Conservation (phyloP, 495 filamentous ascomycete genomes). For the Hypoxylon trugodes region DNA sequence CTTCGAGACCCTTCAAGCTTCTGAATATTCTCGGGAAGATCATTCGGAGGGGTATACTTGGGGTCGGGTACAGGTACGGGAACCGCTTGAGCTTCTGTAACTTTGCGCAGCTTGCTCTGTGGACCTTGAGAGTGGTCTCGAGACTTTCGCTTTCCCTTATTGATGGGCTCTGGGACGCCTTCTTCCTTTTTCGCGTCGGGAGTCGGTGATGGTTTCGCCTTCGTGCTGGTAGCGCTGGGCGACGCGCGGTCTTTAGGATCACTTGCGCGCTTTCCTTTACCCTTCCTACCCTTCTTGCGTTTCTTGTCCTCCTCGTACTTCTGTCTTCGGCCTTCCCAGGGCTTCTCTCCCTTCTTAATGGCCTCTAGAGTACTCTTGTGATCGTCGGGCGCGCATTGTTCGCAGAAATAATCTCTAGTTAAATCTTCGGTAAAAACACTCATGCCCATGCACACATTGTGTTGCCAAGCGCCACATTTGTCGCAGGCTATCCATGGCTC, state of each 20-base stretch:
- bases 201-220: conserved; percentile 52
- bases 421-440: conserved; percentile 76
- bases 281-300: conserved; percentile 59
- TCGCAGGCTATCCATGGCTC: conserved; percentile 94
- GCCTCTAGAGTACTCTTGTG: conserved; percentile 79
- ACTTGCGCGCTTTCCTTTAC: conserved; percentile 57
- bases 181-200: conserved; percentile 54
- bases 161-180: conserved; percentile 40
- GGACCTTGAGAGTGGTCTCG: conserved; percentile 47
- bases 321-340: conserved; percentile 77
- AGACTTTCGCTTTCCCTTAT: conserved; percentile 50
- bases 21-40: conserved; percentile 49
- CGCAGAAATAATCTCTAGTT: conserved; percentile 85
- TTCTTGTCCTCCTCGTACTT: conserved; percentile 62
- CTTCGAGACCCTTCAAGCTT: conserved; percentile 55
- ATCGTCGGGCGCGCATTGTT: conserved; percentile 83
- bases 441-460: conserved; percentile 93
- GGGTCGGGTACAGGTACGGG: conserved; percentile 45
- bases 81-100: conserved; percentile 53
- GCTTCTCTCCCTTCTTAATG: conserved; percentile 79
- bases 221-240: conserved; percentile 40
- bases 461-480: conserved; percentile 90
- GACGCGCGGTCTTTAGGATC: conserved; percentile 58
- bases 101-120: conserved; percentile 61
- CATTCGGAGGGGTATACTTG: conserved; percentile 47